Base-by-base conservation (phyloP, 2,329 filamentous ascomycete genomes). In the Ascochyta clinopodiicola region DNA sequence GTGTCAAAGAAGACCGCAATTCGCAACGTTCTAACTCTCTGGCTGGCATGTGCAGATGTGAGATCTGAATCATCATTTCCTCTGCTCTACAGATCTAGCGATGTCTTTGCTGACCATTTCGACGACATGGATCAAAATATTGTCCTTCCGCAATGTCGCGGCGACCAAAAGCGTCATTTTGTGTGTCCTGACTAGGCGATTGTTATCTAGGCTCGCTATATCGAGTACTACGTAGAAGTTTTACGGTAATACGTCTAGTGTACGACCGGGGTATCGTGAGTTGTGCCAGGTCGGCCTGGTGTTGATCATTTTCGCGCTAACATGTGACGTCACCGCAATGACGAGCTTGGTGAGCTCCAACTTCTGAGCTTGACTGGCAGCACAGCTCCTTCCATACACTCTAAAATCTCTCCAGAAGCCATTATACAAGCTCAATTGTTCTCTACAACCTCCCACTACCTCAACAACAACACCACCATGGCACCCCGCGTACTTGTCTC, bases 401-500 rank as follows among this genome's bases (percentile, higher is more conserved):
- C 8, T n/a, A n/a, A 27, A 21, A 50, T n/a, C 19, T 19, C 24
- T 15, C 15, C 25, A 37, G 36, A 4, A 43, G 27, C 10, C 15
- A 47, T 19, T 17, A 29, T 24, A 36, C 13, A 21, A 31, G 9
- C 15, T 25, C 49, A 49, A 40, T 37, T 31, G 21, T 25, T 35
- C 13, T 15, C 6, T 10, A 1, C 12, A 10, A 31, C 7, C 31
- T 8, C 12, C 21, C 35, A 39, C n/a, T 12, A 22, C 9, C 10
- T 31, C 19, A n/a, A 38, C 43, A 39, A 34, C 22, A 24, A 4
- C 29, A 15, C 29, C 37, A 61, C 25, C 35, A 67, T 67, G 64
- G 47, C 61, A 46, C 48, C 59, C 47, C 61, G 59, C 47, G 24
- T 47, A 9, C 50, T 64, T n/a, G 19, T 59, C 56, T 55, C 59